Evolutionary conservation across 257 asterid species (phyloP).

Genomic region (Lycium barbarum): DNA sequence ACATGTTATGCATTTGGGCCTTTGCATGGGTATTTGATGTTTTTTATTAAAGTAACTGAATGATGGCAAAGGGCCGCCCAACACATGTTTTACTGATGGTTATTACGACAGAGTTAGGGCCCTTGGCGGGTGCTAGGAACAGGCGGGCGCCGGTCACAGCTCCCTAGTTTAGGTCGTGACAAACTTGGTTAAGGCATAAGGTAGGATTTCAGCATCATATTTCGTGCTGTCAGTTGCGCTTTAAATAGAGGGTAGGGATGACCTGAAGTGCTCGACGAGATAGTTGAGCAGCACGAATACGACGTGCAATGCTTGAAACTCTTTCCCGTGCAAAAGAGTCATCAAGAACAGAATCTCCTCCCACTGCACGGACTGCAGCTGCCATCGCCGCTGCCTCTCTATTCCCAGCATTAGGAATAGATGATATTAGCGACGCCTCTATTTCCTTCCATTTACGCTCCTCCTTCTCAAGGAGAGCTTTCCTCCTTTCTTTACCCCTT

Average conservation of each 20-base stretch:
- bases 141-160: background rate
- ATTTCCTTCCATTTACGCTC: slow-evolving; percentile 99
- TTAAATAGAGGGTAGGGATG: slow-evolving; percentile 22
- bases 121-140: background rate
- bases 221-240: background rate
- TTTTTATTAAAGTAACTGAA: slow-evolving; percentile 18
- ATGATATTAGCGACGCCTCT: slow-evolving; percentile 92
- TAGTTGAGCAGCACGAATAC: slow-evolving; percentile 90
- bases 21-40: background rate
- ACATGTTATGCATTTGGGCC: background rate
- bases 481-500: slow-evolving; percentile 96
- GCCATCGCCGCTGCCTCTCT: slow-evolving; percentile 99
- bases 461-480: slow-evolving; percentile 94
- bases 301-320: slow-evolving; percentile 92
- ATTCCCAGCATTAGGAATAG: slow-evolving; percentile 98
- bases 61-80: slow-evolving; percentile 21
- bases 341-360: slow-evolving; percentile 97
- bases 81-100: slow-evolving; percentile 13
- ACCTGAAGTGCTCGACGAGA: slow-evolving; percentile 97
- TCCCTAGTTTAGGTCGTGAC: slow-evolving; percentile 18
- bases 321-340: slow-evolving; percentile 98
- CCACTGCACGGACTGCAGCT: slow-evolving; percentile 99
- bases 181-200: slow-evolving; percentile 21
- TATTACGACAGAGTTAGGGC: background rate
- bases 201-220: background rate